Conservation (phyloP, 805 yeast genomes). For the Zygosaccharomyces bisporus region DNA sequence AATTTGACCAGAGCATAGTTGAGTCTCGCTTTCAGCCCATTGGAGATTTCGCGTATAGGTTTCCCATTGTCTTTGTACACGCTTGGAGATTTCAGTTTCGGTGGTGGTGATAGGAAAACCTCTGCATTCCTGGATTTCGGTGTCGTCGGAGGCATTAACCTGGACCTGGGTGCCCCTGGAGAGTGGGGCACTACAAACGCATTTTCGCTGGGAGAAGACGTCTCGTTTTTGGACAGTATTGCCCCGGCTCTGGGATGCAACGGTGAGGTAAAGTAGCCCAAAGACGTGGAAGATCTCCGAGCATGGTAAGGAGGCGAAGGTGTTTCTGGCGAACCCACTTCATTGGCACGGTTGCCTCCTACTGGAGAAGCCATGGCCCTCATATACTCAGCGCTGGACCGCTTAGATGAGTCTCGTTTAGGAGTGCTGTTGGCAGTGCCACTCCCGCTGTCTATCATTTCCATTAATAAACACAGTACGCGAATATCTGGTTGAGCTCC, state of each 20-base stretch:
- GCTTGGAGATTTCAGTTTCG: conserved; percentile 32
- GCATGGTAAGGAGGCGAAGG: conserved; percentile 27
- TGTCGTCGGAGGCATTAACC: conserved; percentile 33
- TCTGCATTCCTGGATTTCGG: conserved; percentile 34
- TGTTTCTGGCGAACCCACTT: conserved; percentile 23
- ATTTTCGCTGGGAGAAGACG: conserved; percentile 6
- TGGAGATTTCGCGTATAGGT: conserved; percentile 41
- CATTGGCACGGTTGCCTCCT: conserved; percentile 10
- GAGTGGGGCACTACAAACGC: conserved; percentile 18
- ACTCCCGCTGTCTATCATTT: conserved; percentile 13
- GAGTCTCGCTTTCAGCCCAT: conserved; percentile 39
- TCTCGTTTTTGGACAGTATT: conserved; percentile 4
- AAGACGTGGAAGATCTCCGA: conserved; percentile 26
- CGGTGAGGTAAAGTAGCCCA: conserved; percentile 31
- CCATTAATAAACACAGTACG: conserved; percentile 5
- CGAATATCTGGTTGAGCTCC: neutral
- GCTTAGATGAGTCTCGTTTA: conserved; percentile 15
- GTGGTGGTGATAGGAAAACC: conserved; percentile 34
- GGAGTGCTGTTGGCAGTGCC: conserved; percentile 15
- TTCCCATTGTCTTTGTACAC: conserved; percentile 28
- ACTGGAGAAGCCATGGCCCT: conserved; percentile 17
- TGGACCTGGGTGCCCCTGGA: conserved; percentile 17
- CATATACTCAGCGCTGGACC: conserved; percentile 18
- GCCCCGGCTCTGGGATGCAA: conserved; percentile 18
- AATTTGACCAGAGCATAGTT: conserved; percentile 42